phyloP scores from a whole-genome alignment of 2,329 filamentous ascomycete species.

The Chrysosporium keratinophilum region DNA sequence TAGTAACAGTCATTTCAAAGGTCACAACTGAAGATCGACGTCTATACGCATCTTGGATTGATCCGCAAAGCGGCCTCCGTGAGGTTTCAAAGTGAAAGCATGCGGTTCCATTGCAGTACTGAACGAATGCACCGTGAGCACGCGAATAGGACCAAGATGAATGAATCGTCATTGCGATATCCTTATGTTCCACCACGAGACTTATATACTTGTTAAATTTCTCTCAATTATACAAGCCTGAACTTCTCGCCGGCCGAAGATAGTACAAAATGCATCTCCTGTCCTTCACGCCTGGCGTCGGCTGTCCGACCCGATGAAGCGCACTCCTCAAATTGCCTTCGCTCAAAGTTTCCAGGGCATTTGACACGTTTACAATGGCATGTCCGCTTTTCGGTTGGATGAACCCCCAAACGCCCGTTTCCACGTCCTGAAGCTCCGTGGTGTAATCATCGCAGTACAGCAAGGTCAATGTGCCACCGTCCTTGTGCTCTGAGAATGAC shows the following conservation, averaged over 20 bases:
- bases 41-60: too few relatives aligned
- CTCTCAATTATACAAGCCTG: not conserved
- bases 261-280: not conserved
- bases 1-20: too few relatives aligned
- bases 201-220: not conserved
- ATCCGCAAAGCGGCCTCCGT: too few relatives aligned
- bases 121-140: too few relatives aligned
- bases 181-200: too few relatives aligned
- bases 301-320: not conserved
- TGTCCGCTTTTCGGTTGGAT: not conserved
- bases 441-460: not conserved
- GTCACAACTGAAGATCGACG: too few relatives aligned
- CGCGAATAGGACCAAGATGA: too few relatives aligned
- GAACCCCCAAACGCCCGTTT: not conserved
- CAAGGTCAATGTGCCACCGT: not conserved
- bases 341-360: not conserved
- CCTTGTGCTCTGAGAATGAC: not conserved
- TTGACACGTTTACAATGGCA: not conserved
- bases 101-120: too few relatives aligned
- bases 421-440: not conserved
- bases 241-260: not conserved
- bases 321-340: not conserved
- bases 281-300: not conserved
- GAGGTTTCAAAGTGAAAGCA: too few relatives aligned
- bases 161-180: too few relatives aligned